These are phyloP conservation scores for Camelina hispida DNA, from an alignment of 345 rosid genomes.

Conservation along the genomic window DNA sequence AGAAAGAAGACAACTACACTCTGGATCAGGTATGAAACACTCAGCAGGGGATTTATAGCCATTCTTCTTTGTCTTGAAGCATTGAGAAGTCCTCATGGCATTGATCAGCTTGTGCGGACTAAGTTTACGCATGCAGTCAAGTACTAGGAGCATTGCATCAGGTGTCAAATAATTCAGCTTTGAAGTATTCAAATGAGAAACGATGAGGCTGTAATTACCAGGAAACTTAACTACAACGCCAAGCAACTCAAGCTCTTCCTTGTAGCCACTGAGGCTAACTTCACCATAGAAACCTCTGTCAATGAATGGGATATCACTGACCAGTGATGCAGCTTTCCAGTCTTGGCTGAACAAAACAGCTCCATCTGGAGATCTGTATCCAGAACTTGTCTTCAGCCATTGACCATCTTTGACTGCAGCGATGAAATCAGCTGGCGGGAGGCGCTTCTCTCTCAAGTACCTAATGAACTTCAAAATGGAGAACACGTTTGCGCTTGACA, in stretches of 20 bases:
- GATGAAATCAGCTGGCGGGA: slow-evolving; percentile 55
- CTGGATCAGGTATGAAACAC: slow-evolving; percentile 59
- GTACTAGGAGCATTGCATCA: slow-evolving; percentile 53
- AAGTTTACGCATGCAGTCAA: slow-evolving; percentile 47
- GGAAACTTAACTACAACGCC: slow-evolving; percentile 56
- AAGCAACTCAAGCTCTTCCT: slow-evolving; percentile 59
- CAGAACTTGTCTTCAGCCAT: slow-evolving; percentile 61
- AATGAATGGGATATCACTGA: slow-evolving; percentile 64
- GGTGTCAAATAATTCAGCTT: slow-evolving; percentile 35
- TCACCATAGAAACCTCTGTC: slow-evolving; percentile 53
- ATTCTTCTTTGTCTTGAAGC: slow-evolving; percentile 53
- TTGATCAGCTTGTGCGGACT: slow-evolving; percentile 33
- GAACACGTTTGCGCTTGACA: slow-evolving; percentile 50
- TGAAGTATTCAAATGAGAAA: slow-evolving; percentile 47
- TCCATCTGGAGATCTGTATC: slow-evolving; percentile 55
- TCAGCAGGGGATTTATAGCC: slow-evolving; percentile 58
- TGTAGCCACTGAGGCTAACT: slow-evolving; percentile 39
- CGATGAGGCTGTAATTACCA: slow-evolving; percentile 45
- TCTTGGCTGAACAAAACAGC: slow-evolving; percentile 57
- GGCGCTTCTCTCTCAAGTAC: slow-evolving; percentile 47
- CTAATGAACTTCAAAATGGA: slow-evolving; percentile 64
- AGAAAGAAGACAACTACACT: slow-evolving; percentile 60
- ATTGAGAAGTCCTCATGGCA: slow-evolving; percentile 38
- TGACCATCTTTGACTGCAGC: slow-evolving; percentile 41
- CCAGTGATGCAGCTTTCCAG: slow-evolving; percentile 58